These are phyloP conservation scores for Thraustotheca clavata DNA, from an alignment of 352 stramenopile species.

Conservation along the genomic window DNA sequence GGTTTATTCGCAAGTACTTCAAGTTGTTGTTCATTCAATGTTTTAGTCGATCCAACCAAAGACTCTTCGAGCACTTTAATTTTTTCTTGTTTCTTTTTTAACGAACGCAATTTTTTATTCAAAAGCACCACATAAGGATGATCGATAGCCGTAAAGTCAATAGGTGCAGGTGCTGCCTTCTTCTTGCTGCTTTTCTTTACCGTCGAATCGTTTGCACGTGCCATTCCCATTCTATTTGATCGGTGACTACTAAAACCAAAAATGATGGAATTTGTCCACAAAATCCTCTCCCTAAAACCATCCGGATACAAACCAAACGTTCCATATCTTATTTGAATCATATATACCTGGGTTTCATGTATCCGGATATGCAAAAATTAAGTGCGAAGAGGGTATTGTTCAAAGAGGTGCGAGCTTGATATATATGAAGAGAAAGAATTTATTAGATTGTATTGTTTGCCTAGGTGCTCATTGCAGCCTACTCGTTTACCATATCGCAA, in stretches of 20 bases:
- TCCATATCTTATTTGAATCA: conserved; percentile 1
- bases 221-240: conserved; percentile 4
- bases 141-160: conserved; percentile 17
- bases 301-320: conserved; percentile 6
- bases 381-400: no score
- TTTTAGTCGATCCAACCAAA: conserved; percentile 19
- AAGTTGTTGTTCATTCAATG: conserved; percentile 65
- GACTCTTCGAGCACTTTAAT: conserved; percentile 50
- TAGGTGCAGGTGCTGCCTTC: conserved; percentile 2
- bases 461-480: neutral
- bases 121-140: conserved; percentile 75
- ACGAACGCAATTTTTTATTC: conserved; percentile 71
- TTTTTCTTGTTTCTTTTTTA: conserved; percentile 84
- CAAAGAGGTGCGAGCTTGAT: no score
- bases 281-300: neutral
- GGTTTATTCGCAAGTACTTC: conserved; percentile 58
- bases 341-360: neutral
- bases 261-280: conserved; percentile 1
- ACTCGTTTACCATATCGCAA: neutral
- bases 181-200: conserved; percentile 1
- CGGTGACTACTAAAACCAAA: neutral
- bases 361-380: neutral
- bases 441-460: neutral
- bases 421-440: conserved; percentile 1
- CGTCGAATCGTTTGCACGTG: neutral